Evolutionary conservation across 192 early-diverging fungal species (phyloP), one percentile per base, ranked within the genome.

Genomic region (Hyaloraphidium curvatum): DNA sequence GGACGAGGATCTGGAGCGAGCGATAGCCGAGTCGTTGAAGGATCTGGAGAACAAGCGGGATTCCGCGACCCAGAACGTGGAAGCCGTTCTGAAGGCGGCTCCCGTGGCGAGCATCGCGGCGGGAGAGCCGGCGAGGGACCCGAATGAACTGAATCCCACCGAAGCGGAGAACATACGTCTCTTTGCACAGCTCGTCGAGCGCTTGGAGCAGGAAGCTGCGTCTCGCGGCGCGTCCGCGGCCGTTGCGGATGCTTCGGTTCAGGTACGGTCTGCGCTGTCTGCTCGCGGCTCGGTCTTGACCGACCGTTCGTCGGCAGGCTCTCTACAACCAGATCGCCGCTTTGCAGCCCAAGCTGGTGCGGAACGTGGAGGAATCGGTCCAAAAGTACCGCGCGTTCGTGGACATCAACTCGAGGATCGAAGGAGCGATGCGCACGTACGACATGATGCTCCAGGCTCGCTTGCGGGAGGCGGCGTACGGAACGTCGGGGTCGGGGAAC

Each of bases 141-240:
- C 59, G 2, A 64, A 80, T 37, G 84, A 87, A 37, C 58, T 98
- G 54, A 72, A 79, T 22, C 51, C 65, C 0, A 73, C 78, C 4
- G 91, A 98, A 62, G 73, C 79, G 39, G 87, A 95, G 58, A 93
- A 89, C 31, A 79, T 98, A 28, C 74, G 84, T 61, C 58, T 93
- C 7, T 99, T 99, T 52, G 74, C 85, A 27, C 76, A 88, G 13
- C 68, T 95, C 9, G 74, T 99, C 50, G 80, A 86, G 31, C 68
- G 81, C 40, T 77, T 90, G 23, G 84, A 83, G 43, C 70, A 73
- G 23, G 70, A 78, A 48, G 70, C 65, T 0, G 55, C 60, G 26
- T 3, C 39, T 9, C 13, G 23, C 25, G 35, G 11, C 2, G 4
- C 23, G 3, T 5, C 41, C 51, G 9, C 28, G 4, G 11, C 41